Evolutionary conservation across 257 asterid species (phyloP), one percentile per base, ranked within the genome.

Genomic region (Nicotiana tomentosiformis): DNA sequence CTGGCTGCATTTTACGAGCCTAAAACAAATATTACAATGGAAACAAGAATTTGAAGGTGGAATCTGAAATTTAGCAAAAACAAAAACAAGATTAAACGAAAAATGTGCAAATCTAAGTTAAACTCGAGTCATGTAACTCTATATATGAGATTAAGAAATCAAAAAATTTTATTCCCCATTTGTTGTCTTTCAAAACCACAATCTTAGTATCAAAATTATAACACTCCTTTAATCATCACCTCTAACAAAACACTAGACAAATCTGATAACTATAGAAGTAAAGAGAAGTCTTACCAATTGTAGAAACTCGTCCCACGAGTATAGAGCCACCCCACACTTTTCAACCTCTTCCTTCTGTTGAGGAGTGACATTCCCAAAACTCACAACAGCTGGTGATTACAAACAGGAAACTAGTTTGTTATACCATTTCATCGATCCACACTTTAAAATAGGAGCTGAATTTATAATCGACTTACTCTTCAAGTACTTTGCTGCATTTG

Each of bases 341-440:
- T 90, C 94, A 80, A 83, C 88, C 80, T 92, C 97, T 80, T 92
- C 93, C 86, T 91, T 95, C 86, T 92, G 97, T 62, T 90, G 86
- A 83, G 97, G 84, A 83, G 87, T 84, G 81, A 89, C 97, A 83
- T 92, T 86, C 81, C 97, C 98, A 69, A 95, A 95, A 92, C 98
- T 93, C 78, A 95, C 93, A 83, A 95, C 89, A 77, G 93, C 99
- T 95, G 96, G 80, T 74, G 39, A 74, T 74, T 26, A 26, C 9
- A 3, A 74, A n/a, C 26, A 74, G 62, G 26, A 74, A 74, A 74
- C 62, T 6, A 74, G 39, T 49, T 49, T 49, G 62, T 74, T 15
- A 74, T 26, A 49, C 3, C 26, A 49, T 74, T 74, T 74, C 43
- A 74, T 49, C 62, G 4, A 49, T 23, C 58, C 58, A 26, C 43